Evolutionary conservation across 1,284 basidiomycete species (phyloP).

Genomic region (Chondrostereum purpureum): DNA sequence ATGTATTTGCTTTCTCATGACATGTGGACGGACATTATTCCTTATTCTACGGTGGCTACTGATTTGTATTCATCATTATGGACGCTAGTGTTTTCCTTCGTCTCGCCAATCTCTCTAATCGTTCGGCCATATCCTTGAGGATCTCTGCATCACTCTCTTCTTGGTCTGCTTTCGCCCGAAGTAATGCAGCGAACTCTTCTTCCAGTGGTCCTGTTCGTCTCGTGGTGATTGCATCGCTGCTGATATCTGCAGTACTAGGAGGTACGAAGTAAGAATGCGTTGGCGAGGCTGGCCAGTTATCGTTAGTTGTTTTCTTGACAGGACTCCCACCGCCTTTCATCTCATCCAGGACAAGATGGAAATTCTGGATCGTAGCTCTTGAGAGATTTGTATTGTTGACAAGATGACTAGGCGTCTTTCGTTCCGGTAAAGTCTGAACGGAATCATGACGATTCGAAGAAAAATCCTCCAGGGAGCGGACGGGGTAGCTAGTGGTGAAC

Average conservation of each 20-base stretch:
- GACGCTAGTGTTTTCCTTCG: neutral
- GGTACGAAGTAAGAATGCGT: neutral
- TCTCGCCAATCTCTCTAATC: neutral
- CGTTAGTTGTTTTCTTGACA: neutral
- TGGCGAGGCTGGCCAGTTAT: neutral
- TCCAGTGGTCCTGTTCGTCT: neutral
- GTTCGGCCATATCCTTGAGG: neutral
- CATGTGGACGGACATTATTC: too few relatives aligned
- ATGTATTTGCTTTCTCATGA: too few relatives aligned
- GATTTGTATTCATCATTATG: too few relatives aligned
- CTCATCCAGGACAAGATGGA: neutral
- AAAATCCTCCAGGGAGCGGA: neutral
- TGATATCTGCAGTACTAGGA: too few relatives aligned
- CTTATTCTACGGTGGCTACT: neutral
- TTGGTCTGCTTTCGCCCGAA: neutral
- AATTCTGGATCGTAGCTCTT: neutral
- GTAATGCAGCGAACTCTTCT: neutral
- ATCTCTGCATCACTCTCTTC: neutral
- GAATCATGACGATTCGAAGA: neutral
- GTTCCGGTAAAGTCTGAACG: neutral
- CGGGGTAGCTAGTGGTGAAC: neutral
- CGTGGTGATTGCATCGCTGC: too few relatives aligned
- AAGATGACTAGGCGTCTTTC: neutral
- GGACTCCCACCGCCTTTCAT: neutral
- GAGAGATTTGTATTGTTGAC: neutral